These are phyloP conservation scores for Misopates orontium DNA, from an alignment of 257 asterid species.

Conservation along the genomic window DNA sequence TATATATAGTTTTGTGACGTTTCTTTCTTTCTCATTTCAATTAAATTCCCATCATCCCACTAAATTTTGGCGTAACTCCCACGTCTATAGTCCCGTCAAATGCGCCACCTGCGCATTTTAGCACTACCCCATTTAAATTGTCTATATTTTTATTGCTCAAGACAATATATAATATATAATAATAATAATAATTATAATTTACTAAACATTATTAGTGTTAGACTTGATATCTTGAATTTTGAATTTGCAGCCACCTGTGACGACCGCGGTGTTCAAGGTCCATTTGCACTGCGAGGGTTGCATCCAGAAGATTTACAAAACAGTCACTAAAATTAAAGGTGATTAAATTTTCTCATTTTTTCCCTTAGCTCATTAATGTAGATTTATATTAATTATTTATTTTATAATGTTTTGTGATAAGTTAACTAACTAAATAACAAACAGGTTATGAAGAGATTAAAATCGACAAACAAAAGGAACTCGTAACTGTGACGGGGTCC, in stretches of 20 bases:
- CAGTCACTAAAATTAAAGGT: slow-evolving; percentile 66
- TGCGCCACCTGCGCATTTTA: slow-evolving; percentile 24
- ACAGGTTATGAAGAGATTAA: slow-evolving; percentile 66
- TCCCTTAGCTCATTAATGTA: no score
- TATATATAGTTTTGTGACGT: not conserved
- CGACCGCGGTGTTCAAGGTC: slow-evolving; percentile 64
- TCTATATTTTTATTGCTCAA: not conserved
- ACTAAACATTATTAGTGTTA: not conserved
- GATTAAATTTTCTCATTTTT: no score
- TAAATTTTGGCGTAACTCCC: slow-evolving; percentile 18
- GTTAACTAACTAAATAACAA: no score
- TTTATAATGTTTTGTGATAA: no score
- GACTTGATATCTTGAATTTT: not conserved
- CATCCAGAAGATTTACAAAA: slow-evolving; percentile 56
- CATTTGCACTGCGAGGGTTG: slow-evolving; percentile 87
- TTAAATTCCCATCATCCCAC: slow-evolving; percentile 6
- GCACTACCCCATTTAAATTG: not conserved
- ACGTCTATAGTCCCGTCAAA: slow-evolving; percentile 17
- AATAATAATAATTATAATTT: not conserved
- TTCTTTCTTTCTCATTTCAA: not conserved
- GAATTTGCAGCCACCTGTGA: slow-evolving; percentile 46
- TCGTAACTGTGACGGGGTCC: slow-evolving; percentile 75
- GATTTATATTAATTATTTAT: no score
- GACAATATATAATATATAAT: not conserved
- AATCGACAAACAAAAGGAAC: slow-evolving; percentile 60